Evolutionary conservation across 2,329 filamentous ascomycete species (phyloP), one percentile per base, ranked within the genome.

Genomic region (Neonectria hederae): DNA sequence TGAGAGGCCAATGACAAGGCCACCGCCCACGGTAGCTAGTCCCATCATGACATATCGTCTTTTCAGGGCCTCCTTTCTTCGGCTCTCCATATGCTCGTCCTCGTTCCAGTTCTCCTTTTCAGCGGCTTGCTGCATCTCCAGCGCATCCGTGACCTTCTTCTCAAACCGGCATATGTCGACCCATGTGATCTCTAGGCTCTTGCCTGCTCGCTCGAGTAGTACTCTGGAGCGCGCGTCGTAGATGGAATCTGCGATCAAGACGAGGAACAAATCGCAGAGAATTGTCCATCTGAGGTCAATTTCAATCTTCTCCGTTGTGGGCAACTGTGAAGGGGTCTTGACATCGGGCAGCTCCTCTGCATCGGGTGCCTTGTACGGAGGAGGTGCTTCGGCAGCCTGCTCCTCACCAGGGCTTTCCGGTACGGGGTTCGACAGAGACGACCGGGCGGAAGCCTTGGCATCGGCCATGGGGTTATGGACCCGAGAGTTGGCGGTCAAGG

Each of bases 81-180:
- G 88, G 63, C 84, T 87, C 77, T 97, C 93, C 85, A 98, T 93
- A 76, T 98, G 94, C 69, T 97, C 93, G 11, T 96, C 91, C 77
- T 99, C 96, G 70, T 97, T 97, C 96, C 96, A 99, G 68, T 95
- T 97, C 80, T 99, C 96, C 74, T 95, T 97, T 67, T 94, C 92
- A 6, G 93, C 93, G 51, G 92, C 90, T 78, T 98, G 94, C 79
- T 98, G 95, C 93, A 99, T 97, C 79, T 99, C 96, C 22, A 99
- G 83, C 1, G 96, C 94, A 79, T 99, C 96, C 8, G 96, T 97
- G 6, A 99, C 93, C 57, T 94, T 91, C 81, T 97, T 98, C 80
- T 99, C 96, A 74, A 99, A 99, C 42, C 93, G 90, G 79, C 94
- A 97, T 62, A 98, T 97, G 69, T 99, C 96, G 58, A 97, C 83